Evolutionary conservation across 768 basidiomycete species (phyloP), one percentile per base, ranked within the genome.

Genomic region (Amanita rimosa): DNA sequence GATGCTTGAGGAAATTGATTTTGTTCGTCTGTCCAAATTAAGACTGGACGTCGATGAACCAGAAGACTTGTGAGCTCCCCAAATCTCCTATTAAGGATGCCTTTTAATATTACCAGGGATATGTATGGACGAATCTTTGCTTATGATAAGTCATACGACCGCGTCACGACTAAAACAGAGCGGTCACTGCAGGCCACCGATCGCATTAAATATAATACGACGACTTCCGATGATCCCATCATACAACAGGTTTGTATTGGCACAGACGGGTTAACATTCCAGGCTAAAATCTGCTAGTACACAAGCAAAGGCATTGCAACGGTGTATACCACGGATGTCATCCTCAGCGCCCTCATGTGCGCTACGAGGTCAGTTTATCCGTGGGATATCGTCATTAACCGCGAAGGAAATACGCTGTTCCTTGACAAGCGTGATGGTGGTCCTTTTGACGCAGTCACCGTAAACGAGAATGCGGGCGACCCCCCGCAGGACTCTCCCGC

Each of bases 381-480:
- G 4, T 99, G 96, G 96, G 96, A 99, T 61, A 93, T 99, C 46
- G 87, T 99, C 53, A 85, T 98, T 57, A 74, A 90, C 26, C 85
- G 91, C 26, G 92, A 96, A 61, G 94, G 92, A 36, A 83, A 92
- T 70, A 88, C 83, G 61, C 69, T 99, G 7, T 98, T 87, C 75
- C 79, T 99, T 54, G 96, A 99, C 74, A 98, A 98, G 69, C 87
- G 96, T 51, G 90, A 93, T 62, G 94, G 93, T 13, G 94, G 95
- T 48, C 89, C 94, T 2, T 96, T 97, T 59, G 92, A 99, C 65
- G 94, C 86, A 33, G 85, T 97, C 50, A 96, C 94, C 14, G 96
- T 99, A 59, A 98, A 99, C 67, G 96, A 99, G 72, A 98, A 99
- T 62, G 92, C 96, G 4, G 76, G 85, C 1, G 96, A 99, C 66